phyloP scores from a whole-genome alignment of 2,329 filamentous ascomycete genomes.

The Ophiostoma tasmaniense region DNA sequence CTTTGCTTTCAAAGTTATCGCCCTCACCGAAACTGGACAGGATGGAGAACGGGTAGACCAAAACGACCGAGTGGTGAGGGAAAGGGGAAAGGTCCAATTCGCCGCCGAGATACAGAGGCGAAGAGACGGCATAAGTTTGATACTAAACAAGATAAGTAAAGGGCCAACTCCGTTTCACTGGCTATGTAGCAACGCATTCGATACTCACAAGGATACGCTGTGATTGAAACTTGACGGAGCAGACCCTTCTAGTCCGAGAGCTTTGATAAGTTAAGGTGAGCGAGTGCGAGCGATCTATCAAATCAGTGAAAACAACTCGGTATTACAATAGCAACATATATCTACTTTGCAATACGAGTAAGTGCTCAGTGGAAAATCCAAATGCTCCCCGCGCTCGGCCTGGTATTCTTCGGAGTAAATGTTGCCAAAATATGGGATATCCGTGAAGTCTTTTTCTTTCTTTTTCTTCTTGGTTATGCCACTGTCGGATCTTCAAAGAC shows the following conservation, averaged over 20 bases:
- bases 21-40: not conserved
- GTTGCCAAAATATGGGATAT: not conserved
- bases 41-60: not conserved
- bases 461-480: not conserved
- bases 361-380: not conserved
- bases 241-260: no score
- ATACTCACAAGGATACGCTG: no score
- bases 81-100: not conserved
- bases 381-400: not conserved
- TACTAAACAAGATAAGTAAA: not conserved
- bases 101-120: not conserved
- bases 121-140: not conserved
- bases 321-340: no score
- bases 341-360: no score
- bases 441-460: no score
- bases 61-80: not conserved
- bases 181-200: no score
- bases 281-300: no score
- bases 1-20: not conserved
- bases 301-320: no score
- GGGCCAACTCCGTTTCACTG: not conserved
- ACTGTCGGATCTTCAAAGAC: not conserved
- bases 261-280: no score
- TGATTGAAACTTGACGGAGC: no score
- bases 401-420: not conserved